Percentiles rank a stretch among this genome's conserved stretches.
Conservation (phyloP, 1,284 basidiomycete genomes). For the Cryptococcus jaspeensis region DNA sequence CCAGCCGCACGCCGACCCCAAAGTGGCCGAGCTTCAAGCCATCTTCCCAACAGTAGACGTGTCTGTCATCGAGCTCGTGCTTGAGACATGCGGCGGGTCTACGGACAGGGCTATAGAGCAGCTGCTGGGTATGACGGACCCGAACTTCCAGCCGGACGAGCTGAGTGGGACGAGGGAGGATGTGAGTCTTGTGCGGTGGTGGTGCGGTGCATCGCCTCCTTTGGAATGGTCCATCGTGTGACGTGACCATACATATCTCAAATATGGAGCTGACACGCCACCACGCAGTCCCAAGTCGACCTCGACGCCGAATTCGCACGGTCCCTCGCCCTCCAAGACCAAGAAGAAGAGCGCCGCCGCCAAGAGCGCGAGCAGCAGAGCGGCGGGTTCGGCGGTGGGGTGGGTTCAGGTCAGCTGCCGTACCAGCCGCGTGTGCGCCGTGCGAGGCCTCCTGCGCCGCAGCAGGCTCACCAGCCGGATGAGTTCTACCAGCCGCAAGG, state of each 20-base stretch:
- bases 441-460: slow-evolving; percentile 13
- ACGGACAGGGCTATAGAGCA: slow-evolving; percentile 49
- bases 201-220: neutral
- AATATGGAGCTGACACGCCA: neutral
- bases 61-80: slow-evolving; percentile 45
- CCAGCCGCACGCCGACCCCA: slow-evolving; percentile 24
- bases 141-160: slow-evolving; percentile 46
- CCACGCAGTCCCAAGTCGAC: slow-evolving; percentile 41
- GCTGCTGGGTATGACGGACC: slow-evolving; percentile 49
- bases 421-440: slow-evolving; percentile 48
- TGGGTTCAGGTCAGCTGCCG: slow-evolving; percentile 29
- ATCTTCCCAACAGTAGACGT: slow-evolving; percentile 48
- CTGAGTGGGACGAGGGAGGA: slow-evolving; percentile 26
- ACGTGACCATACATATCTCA: neutral
- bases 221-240: neutral
- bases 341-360: slow-evolving; percentile 26
- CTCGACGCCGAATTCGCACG: slow-evolving; percentile 49
- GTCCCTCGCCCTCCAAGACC: slow-evolving; percentile 45
- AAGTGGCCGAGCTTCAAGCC: slow-evolving; percentile 37
- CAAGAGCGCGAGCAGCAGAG: slow-evolving; percentile 5
- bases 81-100: slow-evolving; percentile 42
- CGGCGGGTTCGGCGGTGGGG: neutral
- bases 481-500: slow-evolving; percentile 7
- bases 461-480: slow-evolving; percentile 9
- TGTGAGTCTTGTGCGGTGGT: slow-evolving; percentile 19